Evolutionary conservation across 2,329 filamentous ascomycete genomes (phyloP).

Genomic region (Emmonsiellopsis sp.): DNA sequence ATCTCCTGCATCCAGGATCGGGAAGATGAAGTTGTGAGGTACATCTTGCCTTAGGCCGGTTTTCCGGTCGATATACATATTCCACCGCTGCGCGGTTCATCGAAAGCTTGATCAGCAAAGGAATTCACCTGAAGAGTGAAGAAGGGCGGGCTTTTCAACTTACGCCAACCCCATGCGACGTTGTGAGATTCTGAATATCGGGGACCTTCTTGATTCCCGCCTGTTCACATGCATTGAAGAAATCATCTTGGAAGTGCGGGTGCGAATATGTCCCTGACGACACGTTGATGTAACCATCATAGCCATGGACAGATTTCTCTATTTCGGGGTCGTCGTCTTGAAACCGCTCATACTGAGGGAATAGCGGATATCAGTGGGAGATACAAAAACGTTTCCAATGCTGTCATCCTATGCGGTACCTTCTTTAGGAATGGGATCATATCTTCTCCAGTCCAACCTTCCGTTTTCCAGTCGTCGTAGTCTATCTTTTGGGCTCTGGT

Average conservation of each 20-base stretch:
- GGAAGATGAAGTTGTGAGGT: slow-evolving; percentile 11
- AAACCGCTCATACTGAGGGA: slow-evolving; percentile 10
- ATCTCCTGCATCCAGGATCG: slow-evolving; percentile 10
- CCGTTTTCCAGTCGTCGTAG: slow-evolving; percentile 42
- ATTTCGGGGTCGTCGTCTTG: slow-evolving; percentile 9
- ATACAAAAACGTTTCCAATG: too few species aligned
- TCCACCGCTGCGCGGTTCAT: slow-evolving; percentile 9
- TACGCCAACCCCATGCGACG: slow-evolving; percentile 12
- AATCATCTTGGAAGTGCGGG: slow-evolving; percentile 10
- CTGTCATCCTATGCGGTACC: slow-evolving; percentile 15
- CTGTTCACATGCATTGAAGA: slow-evolving; percentile 9
- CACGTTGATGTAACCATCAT: slow-evolving; percentile 11
- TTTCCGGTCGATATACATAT: slow-evolving; percentile 12
- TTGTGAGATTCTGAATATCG: slow-evolving; percentile 11
- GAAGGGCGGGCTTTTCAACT: background rate
- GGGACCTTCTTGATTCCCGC: slow-evolving; percentile 7
- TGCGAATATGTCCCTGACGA: slow-evolving; percentile 10
- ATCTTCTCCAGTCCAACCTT: slow-evolving; percentile 44
- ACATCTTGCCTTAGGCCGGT: slow-evolving; percentile 13
- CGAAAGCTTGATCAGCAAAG: background rate
- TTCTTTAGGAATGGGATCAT: slow-evolving; percentile 47
- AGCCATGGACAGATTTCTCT: slow-evolving; percentile 11
- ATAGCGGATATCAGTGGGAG: background rate
- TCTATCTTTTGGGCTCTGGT: slow-evolving; percentile 28
- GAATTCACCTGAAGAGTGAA: background rate